These are phyloP conservation scores for Tetrapisispora namnaoensis DNA, from an alignment of 805 yeast genomes.

Conservation along the genomic window DNA sequence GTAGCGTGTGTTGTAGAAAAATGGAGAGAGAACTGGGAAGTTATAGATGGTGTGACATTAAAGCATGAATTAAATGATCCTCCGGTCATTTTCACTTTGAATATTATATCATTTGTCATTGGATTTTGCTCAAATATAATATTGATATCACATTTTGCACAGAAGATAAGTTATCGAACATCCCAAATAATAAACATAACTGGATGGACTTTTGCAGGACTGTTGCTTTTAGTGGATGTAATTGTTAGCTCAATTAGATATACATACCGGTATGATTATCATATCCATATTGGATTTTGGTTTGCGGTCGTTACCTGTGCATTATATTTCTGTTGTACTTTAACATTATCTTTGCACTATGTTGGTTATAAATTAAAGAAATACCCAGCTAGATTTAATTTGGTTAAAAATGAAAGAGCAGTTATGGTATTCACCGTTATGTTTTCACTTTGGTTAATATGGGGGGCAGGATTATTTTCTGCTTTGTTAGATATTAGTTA, in stretches of 20 bases:
- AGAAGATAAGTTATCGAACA: slow-evolving; percentile 43
- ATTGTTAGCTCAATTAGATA: slow-evolving; percentile 18
- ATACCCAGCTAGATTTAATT: slow-evolving; percentile 63
- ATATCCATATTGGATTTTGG: slow-evolving; percentile 62
- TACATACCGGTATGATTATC: slow-evolving; percentile 11
- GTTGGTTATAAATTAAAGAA: slow-evolving; percentile 48
- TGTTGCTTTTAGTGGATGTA: slow-evolving; percentile 38
- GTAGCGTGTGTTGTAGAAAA: slow-evolving; percentile 58
- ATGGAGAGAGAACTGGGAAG: slow-evolving; percentile 41
- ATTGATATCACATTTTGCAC: slow-evolving; percentile 61
- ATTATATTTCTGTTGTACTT: slow-evolving; percentile 50
- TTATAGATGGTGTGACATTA: slow-evolving; percentile 7
- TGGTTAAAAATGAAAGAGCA: slow-evolving; percentile 57
- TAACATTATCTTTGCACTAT: slow-evolving; percentile 46
- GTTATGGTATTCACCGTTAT: slow-evolving; percentile 63
- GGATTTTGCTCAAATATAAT: slow-evolving; percentile 63
- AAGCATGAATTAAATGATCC: slow-evolving; percentile 25
- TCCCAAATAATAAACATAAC: slow-evolving; percentile 54
- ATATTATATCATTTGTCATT: slow-evolving; percentile 49
- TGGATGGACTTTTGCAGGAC: slow-evolving; percentile 56
- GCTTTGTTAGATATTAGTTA: slow-evolving; percentile 38
- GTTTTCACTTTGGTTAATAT: slow-evolving; percentile 57
- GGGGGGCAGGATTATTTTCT: slow-evolving; percentile 57
- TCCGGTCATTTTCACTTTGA: slow-evolving; percentile 41
- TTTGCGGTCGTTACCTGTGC: slow-evolving; percentile 58